These are phyloP conservation scores for Schizochytrium sp. DNA, from an alignment of 108 stramenopile genomes.

Conservation along the genomic window DNA sequence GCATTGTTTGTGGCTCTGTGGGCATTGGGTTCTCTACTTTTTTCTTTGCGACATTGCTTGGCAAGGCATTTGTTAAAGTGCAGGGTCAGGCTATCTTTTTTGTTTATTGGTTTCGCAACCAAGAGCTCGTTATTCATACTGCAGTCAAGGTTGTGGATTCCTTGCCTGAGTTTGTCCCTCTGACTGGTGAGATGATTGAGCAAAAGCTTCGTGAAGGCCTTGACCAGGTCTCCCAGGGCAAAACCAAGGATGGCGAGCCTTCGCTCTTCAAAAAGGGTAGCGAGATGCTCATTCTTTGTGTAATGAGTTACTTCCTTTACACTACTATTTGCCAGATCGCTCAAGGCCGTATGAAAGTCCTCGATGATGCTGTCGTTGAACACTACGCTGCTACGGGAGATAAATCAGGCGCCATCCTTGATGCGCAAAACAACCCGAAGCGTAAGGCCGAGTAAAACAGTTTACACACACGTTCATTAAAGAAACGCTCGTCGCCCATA, in stretches of 20 bases:
- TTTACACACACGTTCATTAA: not conserved
- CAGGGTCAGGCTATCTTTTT: slow-evolving; percentile 56
- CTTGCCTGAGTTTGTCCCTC: slow-evolving; percentile 53
- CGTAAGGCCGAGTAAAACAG: slow-evolving; percentile 5
- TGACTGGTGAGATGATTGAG: slow-evolving; percentile 14
- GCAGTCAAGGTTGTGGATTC: slow-evolving; percentile 29
- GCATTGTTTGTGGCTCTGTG: slow-evolving; percentile 75
- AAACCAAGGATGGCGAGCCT: slow-evolving; percentile 57
- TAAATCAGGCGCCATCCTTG: not conserved
- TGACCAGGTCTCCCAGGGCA: slow-evolving; percentile 58
- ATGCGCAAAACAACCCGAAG: not conserved
- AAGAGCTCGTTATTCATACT: slow-evolving; percentile 37
- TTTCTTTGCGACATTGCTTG: slow-evolving; percentile 75
- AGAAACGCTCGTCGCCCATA: too few relatives aligned
- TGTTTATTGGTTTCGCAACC: slow-evolving; percentile 59
- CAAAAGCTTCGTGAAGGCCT: slow-evolving; percentile 41
- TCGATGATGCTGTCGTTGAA: not conserved
- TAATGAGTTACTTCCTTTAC: slow-evolving; percentile 47
- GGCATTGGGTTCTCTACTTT: slow-evolving; percentile 75
- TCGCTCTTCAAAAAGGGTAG: slow-evolving; percentile 46
- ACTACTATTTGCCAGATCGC: slow-evolving; percentile 27
- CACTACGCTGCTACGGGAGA: slow-evolving; percentile 13
- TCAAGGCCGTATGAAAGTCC: slow-evolving; percentile 23
- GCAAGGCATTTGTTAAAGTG: slow-evolving; percentile 74
- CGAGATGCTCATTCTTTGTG: slow-evolving; percentile 22